Conservation (phyloP, 163 green algal genomes). For the Coccomyxa subellipsoidea region DNA sequence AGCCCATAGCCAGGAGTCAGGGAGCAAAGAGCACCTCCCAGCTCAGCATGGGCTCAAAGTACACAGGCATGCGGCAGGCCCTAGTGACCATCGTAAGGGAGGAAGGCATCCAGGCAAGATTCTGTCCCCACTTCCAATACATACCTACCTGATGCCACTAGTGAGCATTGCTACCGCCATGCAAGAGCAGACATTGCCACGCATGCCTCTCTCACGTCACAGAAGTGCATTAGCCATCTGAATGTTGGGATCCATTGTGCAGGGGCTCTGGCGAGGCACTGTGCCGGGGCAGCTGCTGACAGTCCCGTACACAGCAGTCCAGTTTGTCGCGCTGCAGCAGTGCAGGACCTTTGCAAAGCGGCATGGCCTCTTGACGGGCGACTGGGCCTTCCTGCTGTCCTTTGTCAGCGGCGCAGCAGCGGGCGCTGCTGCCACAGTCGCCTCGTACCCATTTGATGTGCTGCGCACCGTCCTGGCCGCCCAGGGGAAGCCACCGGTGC, state of each 20-base stretch:
- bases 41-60: slow-evolving; percentile 63
- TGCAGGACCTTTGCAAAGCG: slow-evolving; percentile 22
- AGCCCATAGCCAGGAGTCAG: slow-evolving; percentile 8
- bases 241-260: slow-evolving; percentile 13
- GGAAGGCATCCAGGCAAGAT: slow-evolving; percentile 79
- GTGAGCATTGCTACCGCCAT: no score
- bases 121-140: no score
- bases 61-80: slow-evolving; percentile 86
- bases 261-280: slow-evolving; percentile 94
- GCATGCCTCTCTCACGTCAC: neutral
- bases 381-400: slow-evolving; percentile 47
- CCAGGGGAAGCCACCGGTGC: slow-evolving; percentile 89
- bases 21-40: neutral
- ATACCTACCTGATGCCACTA: no score
- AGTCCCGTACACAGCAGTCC: slow-evolving; percentile 95
- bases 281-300: slow-evolving; percentile 90
- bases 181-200: no score
- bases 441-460: slow-evolving; percentile 97
- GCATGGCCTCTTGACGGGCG: slow-evolving; percentile 32
- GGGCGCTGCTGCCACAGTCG: slow-evolving; percentile 84
- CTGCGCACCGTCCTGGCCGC: slow-evolving; percentile 94
- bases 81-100: slow-evolving; percentile 82
- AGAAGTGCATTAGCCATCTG: neutral
- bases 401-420: slow-evolving; percentile 84
- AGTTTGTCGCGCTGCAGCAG: slow-evolving; percentile 90